These are phyloP conservation scores for Acanthamoeba royreba DNA, from an alignment of 208 protist species.

Conservation along the genomic window DNA sequence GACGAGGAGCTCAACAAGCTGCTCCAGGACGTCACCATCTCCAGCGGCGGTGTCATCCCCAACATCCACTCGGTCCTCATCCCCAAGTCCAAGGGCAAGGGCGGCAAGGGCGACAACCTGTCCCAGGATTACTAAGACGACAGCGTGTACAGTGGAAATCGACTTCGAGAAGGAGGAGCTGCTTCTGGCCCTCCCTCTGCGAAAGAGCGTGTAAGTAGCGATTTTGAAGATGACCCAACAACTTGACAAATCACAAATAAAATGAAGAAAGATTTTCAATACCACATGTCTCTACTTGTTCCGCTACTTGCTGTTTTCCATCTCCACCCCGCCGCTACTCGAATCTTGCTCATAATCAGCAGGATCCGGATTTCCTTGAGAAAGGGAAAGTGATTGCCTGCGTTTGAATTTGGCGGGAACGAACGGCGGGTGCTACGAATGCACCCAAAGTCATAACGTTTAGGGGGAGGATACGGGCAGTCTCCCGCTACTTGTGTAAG, in stretches of 20 bases:
- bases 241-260: not conserved
- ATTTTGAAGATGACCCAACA: not conserved
- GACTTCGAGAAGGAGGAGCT: not conserved
- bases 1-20: constrained; percentile 94
- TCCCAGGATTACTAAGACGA: constrained; percentile 55
- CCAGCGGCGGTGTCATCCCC: constrained; percentile 91
- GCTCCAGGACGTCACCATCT: constrained; percentile 88
- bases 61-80: constrained; percentile 89
- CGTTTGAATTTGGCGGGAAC: too few relatives aligned
- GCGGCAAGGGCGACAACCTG: constrained; percentile 38
- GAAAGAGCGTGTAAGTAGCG: constrained; percentile 3
- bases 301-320: too few relatives aligned
- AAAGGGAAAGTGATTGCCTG: too few relatives aligned
- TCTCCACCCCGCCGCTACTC: too few relatives aligned
- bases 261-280: constrained; percentile 15
- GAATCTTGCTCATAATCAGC: too few relatives aligned
- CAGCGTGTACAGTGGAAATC: not conserved
- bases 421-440: too few relatives aligned
- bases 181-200: too few relatives aligned
- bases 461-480: too few relatives aligned
- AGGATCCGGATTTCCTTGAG: too few relatives aligned
- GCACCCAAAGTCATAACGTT: too few relatives aligned
- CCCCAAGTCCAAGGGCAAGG: constrained; percentile 81
- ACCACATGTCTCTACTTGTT: not conserved
- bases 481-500: too few relatives aligned